Evolutionary conservation across 345 rosid genomes (phyloP).

Genomic region (Syzygium oleosum): DNA sequence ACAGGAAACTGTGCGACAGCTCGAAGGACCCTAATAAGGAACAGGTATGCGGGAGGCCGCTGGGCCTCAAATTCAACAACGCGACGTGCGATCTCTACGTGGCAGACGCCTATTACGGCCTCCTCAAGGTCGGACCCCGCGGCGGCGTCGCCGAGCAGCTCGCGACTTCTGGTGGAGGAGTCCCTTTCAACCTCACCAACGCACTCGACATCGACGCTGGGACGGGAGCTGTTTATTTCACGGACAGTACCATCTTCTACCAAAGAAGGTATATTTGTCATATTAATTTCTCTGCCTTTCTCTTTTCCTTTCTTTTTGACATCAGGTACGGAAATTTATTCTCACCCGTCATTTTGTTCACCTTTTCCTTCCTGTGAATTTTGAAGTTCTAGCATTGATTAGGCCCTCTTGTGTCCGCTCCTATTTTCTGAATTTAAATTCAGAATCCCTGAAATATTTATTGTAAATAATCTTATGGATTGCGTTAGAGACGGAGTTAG

Average conservation of each 20-base stretch:
- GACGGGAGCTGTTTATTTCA: slow-evolving; percentile 38
- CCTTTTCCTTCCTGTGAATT: background rate
- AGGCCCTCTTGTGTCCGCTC: background rate
- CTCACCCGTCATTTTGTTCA: background rate
- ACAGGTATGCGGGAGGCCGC: slow-evolving; percentile 41
- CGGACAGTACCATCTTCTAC: slow-evolving; percentile 31
- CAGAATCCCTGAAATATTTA: background rate
- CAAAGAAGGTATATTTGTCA: slow-evolving; percentile 28
- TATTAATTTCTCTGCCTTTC: background rate
- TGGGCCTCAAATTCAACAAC: slow-evolving; percentile 35
- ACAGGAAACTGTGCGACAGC: slow-evolving; percentile 27
- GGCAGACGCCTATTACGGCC: slow-evolving; percentile 54
- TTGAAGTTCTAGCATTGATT: background rate
- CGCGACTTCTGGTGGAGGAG: slow-evolving; percentile 19
- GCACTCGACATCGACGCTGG: slow-evolving; percentile 32
- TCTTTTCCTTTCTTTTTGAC: background rate
- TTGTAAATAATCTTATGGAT: background rate
- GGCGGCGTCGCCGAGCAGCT: slow-evolving; percentile 36
- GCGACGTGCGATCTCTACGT: slow-evolving; percentile 43
- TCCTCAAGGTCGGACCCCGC: slow-evolving; percentile 23
- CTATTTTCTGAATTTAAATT: background rate
- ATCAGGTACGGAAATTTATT: background rate
- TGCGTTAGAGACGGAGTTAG: rapidly evolving
- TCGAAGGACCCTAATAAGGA: slow-evolving; percentile 20
- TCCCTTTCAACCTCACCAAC: slow-evolving; percentile 29